Conservation (phyloP, 176 grass and related monocot genomes). For the Chloris gayana region DNA sequence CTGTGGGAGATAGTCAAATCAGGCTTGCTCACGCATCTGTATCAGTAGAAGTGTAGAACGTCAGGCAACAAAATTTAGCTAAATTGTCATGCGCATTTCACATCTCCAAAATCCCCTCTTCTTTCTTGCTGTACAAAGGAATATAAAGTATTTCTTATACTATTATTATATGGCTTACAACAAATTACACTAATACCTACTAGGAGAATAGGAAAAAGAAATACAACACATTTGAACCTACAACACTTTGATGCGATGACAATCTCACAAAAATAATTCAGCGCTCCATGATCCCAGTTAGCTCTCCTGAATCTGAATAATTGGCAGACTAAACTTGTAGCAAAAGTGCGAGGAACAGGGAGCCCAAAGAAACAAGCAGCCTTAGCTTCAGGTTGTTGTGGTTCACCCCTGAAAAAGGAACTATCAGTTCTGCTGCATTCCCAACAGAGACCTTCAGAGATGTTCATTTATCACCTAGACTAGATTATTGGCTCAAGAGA, state of each 20-base stretch:
- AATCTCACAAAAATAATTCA: conserved; percentile 33
- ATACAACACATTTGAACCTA: conserved; percentile 44
- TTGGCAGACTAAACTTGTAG: conserved; percentile 46
- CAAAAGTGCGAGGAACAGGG: conserved; percentile 37
- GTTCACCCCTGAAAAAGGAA: conserved; percentile 48
- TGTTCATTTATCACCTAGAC: background rate
- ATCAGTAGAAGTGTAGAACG: background rate
- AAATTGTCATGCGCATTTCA: conserved; percentile 17
- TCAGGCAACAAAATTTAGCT: background rate
- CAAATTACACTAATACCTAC: conserved; percentile 49
- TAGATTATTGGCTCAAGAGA: background rate
- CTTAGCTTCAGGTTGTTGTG: conserved; percentile 50
- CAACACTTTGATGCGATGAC: conserved; percentile 30
- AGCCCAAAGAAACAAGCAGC: conserved; percentile 33
- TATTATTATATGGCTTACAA: conserved; percentile 47
- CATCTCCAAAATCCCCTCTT: background rate
- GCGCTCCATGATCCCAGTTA: conserved; percentile 17
- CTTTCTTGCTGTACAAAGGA: conserved; percentile 58
- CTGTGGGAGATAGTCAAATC: background rate
- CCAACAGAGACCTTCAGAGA: background rate
- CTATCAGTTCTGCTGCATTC: background rate
- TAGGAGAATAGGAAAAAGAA: conserved; percentile 10
- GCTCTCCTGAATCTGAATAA: conserved; percentile 42
- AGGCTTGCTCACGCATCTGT: background rate
- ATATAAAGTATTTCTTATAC: conserved; percentile 43